Conservation (phyloP, 139 green algal species). For the Chlorella ohadii region DNA sequence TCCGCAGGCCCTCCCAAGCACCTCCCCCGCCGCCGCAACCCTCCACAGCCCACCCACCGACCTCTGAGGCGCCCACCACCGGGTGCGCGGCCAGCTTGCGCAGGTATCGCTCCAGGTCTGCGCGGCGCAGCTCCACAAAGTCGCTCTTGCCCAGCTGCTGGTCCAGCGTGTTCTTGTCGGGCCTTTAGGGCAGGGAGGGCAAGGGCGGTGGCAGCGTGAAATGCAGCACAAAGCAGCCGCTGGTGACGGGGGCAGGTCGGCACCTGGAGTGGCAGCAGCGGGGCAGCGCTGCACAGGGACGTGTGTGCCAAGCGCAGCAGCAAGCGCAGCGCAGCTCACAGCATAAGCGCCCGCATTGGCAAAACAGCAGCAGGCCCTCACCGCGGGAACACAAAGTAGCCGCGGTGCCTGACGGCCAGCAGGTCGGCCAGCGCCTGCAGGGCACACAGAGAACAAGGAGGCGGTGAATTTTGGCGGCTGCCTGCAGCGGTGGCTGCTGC, state of each 20-base stretch:
- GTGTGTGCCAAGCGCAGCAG: background rate
- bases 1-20: too few species aligned
- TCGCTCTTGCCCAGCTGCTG: slow-evolving; percentile 51
- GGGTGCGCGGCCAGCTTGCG: slow-evolving; percentile 83
- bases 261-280: too few species aligned
- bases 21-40: too few species aligned
- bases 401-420: slow-evolving; percentile 75
- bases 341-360: too few species aligned
- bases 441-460: background rate
- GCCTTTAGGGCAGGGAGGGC: slow-evolving; percentile 21
- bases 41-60: slow-evolving; percentile 33
- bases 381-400: slow-evolving; percentile 92
- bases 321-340: background rate
- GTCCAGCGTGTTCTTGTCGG: slow-evolving; percentile 90
- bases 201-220: background rate
- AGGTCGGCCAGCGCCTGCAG: slow-evolving; percentile 73
- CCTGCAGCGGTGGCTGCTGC: background rate
- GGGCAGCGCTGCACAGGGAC: too few species aligned
- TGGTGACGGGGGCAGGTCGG: too few species aligned
- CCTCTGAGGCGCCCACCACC: slow-evolving; percentile 62
- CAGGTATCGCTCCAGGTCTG: slow-evolving; percentile 88
- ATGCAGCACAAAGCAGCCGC: too few species aligned
- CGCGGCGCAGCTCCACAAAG: slow-evolving; percentile 85
- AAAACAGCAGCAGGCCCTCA: background rate
- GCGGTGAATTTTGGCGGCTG: background rate